phyloP scores from a whole-genome alignment of 495 filamentous ascomycete species.

The Neurospora africana region DNA sequence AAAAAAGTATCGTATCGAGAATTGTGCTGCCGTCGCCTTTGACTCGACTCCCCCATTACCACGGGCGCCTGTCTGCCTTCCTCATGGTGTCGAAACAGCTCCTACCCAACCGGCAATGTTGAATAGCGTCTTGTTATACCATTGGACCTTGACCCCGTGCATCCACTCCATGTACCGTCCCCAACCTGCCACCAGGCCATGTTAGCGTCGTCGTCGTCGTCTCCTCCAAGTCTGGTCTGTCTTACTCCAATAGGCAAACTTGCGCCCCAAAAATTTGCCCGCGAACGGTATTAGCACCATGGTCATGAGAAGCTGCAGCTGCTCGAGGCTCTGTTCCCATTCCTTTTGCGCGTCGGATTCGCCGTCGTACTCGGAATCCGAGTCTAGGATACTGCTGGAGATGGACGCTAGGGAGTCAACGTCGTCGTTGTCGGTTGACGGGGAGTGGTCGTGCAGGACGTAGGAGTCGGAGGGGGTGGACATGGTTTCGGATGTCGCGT shows the following conservation, averaged over 20 bases:
- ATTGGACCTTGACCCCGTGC: constrained; percentile 42
- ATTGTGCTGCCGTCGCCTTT: not conserved
- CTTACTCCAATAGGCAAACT: constrained; percentile 93
- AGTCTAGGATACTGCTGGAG: constrained; percentile 47
- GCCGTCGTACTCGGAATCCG: constrained; percentile 37
- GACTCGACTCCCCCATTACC: not conserved
- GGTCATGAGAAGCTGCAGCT: constrained; percentile 80
- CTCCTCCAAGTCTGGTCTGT: constrained; percentile 3
- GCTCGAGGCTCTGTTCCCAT: constrained; percentile 87
- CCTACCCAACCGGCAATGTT: constrained; percentile 57
- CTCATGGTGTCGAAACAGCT: constrained; percentile 60
- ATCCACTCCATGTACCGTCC: constrained; percentile 49
- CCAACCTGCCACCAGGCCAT: constrained; percentile 30
- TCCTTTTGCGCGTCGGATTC: constrained; percentile 80
- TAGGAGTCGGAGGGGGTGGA: constrained; percentile 30
- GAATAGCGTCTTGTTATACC: constrained; percentile 45
- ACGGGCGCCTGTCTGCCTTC: not conserved
- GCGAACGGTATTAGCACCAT: constrained; percentile 91
- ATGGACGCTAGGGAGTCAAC: constrained; percentile 71
- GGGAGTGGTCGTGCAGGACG: constrained; percentile 28
- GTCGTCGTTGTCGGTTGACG: constrained; percentile 45
- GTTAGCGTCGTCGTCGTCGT: constrained; percentile 6
- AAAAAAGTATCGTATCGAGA: not conserved
- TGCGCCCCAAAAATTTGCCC: constrained; percentile 86
- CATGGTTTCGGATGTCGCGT: constrained; percentile 6